These are phyloP conservation scores for Wickerhamomyces canadensis DNA, from an alignment of 805 yeast species.

Conservation along the genomic window DNA sequence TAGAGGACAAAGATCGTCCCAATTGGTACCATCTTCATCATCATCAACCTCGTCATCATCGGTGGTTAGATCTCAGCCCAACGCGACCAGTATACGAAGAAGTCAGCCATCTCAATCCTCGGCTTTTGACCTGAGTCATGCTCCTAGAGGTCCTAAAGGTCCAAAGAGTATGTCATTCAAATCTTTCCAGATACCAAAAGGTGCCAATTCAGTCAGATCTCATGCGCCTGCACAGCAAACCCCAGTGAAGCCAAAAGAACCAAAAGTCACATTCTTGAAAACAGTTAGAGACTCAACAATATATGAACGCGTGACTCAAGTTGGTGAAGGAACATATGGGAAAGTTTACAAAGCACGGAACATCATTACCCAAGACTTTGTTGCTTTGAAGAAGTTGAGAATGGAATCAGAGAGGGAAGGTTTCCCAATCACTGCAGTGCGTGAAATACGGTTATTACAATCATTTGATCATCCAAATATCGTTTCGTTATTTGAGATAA, in stretches of 20 bases:
- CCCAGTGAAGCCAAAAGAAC: conserved; percentile 1
- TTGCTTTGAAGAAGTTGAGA: conserved; percentile 83
- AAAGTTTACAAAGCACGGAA: conserved; percentile 88
- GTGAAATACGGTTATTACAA: conserved; percentile 85
- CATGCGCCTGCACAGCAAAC: not conserved
- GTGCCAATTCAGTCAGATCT: not conserved
- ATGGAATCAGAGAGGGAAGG: conserved; percentile 90
- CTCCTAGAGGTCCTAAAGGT: conserved; percentile 16
- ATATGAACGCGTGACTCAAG: conserved; percentile 75
- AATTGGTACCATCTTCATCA: no score
- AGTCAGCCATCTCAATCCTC: no score
- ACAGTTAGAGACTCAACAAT: conserved; percentile 22
- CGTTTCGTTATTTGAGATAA: conserved; percentile 80
- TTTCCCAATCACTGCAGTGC: conserved; percentile 89
- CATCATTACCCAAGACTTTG: conserved; percentile 55
- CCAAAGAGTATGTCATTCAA: conserved; percentile 17
- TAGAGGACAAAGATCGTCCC: no score
- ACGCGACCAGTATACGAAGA: no score
- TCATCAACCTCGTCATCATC: no score
- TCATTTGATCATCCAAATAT: conserved; percentile 77
- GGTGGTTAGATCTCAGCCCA: no score
- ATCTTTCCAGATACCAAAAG: conserved; percentile 17
- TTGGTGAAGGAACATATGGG: conserved; percentile 99
- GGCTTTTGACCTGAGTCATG: conserved; percentile 3
- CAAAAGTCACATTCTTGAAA: conserved; percentile 16